Evolutionary conservation across 2,329 filamentous ascomycete species (phyloP), one percentile per base, ranked within the genome.

Genomic region (Biscogniauxia sp.): DNA sequence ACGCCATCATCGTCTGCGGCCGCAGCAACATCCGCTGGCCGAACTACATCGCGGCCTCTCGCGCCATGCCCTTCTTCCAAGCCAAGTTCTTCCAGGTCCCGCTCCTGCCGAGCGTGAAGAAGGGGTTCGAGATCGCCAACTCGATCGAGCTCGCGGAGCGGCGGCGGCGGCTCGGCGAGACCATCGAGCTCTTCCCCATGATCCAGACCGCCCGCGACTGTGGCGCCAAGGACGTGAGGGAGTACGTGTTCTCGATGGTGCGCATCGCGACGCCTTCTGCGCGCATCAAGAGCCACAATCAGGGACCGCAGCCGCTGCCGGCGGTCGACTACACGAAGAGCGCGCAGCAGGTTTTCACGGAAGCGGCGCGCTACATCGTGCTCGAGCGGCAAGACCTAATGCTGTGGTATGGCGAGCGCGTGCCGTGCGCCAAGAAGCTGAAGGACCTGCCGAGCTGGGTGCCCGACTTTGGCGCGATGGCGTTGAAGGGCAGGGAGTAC

Each of bases 121-220:
- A 58, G 11, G 65, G 65, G 3, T 62, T 62, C 20, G 58, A 57
- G 2, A 51, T 59, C 51, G 53, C 60, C 13, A 62, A 62, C 53
- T 51, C 57, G 41, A 66, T 68, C 55, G 68, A 68, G 58, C 49
- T 68, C 8, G 65, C 65, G 1, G 62, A 59, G 56, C 61, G 67
- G 15, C 37, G 64, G 11, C 53, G 59, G 3, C 64, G 66, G 7
- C 53, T 66, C 15, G 59, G 60, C 37, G 57, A 69, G 23, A 32
- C 63, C n/a, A 11, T 69, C 20, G 68, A 69, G 60, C 61, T 70
- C 11, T 56, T 68, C 2, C 65, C 66, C 26, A 67, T 69, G 68
- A 60, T 69, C 13, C 63, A 66, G 54, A 69, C 64, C 20, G 68
- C 68, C 17, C 61, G 66, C 1, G 63, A 54, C 11, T 68, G 64